Evolutionary conservation across 164 flowering plant genomes (phyloP).

Genomic region (Stephania cephalantha): DNA sequence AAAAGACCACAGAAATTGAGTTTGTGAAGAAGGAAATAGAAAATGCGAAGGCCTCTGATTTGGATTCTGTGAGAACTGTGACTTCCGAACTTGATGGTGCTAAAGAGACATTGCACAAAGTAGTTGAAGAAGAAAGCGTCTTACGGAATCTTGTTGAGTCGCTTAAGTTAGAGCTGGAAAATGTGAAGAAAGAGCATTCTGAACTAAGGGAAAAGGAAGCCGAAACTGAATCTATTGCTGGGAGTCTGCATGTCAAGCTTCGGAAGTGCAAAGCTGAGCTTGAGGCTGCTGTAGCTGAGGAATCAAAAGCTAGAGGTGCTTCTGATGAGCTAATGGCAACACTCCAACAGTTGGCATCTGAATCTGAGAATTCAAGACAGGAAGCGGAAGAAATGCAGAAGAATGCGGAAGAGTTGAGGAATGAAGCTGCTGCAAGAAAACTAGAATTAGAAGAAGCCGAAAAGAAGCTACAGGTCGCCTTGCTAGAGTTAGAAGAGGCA

Average conservation of each 20-base stretch:
- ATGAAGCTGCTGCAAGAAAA: conserved; percentile 49
- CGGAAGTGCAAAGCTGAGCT: conserved; percentile 63
- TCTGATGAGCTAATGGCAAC: conserved; percentile 62
- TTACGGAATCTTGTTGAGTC: conserved; percentile 54
- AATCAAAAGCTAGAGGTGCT: conserved; percentile 48
- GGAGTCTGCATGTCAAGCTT: conserved; percentile 66
- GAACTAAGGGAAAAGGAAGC: conserved; percentile 72
- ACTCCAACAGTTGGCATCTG: conserved; percentile 47
- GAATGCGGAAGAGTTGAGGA: conserved; percentile 55
- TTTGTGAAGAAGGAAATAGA: conserved; percentile 49
- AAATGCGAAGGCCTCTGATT: conserved; percentile 50
- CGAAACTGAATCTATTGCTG: conserved; percentile 72
- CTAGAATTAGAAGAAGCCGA: conserved; percentile 56
- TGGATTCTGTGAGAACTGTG: conserved; percentile 54
- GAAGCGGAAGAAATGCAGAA: conserved; percentile 61
- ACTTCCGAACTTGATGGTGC: conserved; percentile 75
- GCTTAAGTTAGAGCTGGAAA: conserved; percentile 68
- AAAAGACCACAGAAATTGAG: conserved; percentile 42
- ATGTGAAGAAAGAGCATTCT: conserved; percentile 62
- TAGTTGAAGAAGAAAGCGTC: conserved; percentile 68
- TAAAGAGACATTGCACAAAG: conserved; percentile 63
- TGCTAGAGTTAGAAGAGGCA: conserved; percentile 79
- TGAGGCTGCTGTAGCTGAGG: conserved; percentile 54
- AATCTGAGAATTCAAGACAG: conserved; percentile 47
- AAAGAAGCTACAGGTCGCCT: conserved; percentile 44